Evolutionary conservation across 1,284 basidiomycete genomes (phyloP).

Genomic region (Coniferiporia sulphurascens): DNA sequence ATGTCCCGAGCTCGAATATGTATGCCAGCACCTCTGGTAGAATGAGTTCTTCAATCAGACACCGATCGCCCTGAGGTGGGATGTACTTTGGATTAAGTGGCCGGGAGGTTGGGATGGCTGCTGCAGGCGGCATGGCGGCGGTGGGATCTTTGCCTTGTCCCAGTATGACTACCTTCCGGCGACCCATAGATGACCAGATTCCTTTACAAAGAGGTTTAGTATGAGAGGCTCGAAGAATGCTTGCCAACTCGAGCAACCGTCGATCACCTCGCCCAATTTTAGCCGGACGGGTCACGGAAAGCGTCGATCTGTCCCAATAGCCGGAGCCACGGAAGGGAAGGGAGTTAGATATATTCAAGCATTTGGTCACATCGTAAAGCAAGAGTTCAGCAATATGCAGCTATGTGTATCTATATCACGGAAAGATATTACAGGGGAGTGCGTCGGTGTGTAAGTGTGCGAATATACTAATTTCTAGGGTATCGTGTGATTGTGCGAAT

Average conservation of each 20-base stretch:
- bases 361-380: no score
- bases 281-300: neutral
- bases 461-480: neutral
- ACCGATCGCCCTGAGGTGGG: slow-evolving; percentile 22
- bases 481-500: neutral
- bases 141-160: neutral
- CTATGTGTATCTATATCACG: neutral
- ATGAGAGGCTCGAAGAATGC: neutral
- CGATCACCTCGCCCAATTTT: neutral
- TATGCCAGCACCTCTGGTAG: slow-evolving; percentile 54
- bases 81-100: slow-evolving; percentile 15
- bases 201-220: neutral
- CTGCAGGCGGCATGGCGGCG: neutral
- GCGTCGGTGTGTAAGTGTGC: neutral
- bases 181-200: neutral
- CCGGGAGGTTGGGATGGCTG: neutral
- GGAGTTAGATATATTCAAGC: no score
- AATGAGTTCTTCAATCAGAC: slow-evolving; percentile 46
- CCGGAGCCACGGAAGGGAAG: no score
- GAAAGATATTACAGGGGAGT: neutral
- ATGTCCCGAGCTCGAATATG: slow-evolving; percentile 49
- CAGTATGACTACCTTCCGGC: neutral
- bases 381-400: no score
- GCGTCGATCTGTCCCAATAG: no score
- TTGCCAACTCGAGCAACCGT: neutral